Evolutionary conservation across 2,329 filamentous ascomycete species (phyloP), one percentile per base, ranked within the genome.

Genomic region (Aspergillus sp.): DNA sequence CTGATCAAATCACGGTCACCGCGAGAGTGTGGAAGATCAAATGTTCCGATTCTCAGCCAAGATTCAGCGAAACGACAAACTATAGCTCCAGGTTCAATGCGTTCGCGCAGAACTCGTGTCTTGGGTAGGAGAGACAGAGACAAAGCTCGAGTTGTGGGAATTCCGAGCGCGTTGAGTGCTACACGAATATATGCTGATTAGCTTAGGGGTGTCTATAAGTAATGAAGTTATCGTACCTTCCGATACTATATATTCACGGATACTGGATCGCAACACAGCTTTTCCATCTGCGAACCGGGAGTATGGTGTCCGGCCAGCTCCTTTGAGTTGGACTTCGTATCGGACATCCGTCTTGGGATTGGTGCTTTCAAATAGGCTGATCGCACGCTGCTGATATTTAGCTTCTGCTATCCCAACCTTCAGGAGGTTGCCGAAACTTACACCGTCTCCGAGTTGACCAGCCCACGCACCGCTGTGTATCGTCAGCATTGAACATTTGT

Each of bases 201-300:
- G 39, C 12, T 30, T 15, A 33, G 6, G 15, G 19, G 19, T 24
- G 19, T 12, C 17, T 34, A 4, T 33, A 11, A 12, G 30, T 39
- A 15, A 20, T 3, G 30, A 19, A 22, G 13, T 9, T 30, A 20
- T 22, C 13, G 24, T 63, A 77, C 88, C 87, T 79, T 99, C 95
- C 49, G 90, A 96, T 19, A 96, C 93, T 44, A 99, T 80, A 66
- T 95, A 99, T 77, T 99, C 95, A 60, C 95, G 85, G 65, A 99
- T 96, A 69, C 91, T 96, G 27, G 91, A 96, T 60, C 95, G 82
- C 51, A 99, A 79, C 3, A 99, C 95, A 1, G 95, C 95, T 72
- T 95, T 93, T 30, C 95, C 95, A 72, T 99, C 95, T 22, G 95
- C 95, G 66, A 99, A 99, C 3, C 95, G 88, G 40, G 91, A 96